Percentiles rank a stretch among this genome's conserved stretches.
Evolutionary conservation across 768 basidiomycete genomes (phyloP).

Genomic region (Lentinula guzmanii): DNA sequence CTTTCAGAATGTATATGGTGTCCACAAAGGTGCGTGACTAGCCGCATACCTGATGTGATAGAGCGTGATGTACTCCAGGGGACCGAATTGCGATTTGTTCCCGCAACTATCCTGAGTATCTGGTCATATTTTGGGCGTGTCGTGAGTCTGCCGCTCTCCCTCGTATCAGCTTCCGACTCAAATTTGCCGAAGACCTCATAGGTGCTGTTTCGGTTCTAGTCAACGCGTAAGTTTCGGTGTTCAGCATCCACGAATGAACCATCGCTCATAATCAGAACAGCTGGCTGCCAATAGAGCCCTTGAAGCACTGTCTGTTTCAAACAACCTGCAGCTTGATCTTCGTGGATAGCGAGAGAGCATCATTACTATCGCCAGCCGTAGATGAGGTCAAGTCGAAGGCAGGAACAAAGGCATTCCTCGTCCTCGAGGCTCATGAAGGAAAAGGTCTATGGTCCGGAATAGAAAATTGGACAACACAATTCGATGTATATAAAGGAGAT

Average conservation of each 20-base stretch:
- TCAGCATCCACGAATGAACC: background rate
- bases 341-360: slow-evolving; percentile 53
- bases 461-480: slow-evolving; percentile 30
- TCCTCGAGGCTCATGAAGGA: slow-evolving; percentile 27
- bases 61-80: slow-evolving; percentile 21
- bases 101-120: slow-evolving; percentile 56
- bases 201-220: slow-evolving; percentile 59
- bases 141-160: slow-evolving; percentile 27
- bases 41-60: background rate
- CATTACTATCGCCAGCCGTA: slow-evolving; percentile 30
- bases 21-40: slow-evolving; percentile 38
- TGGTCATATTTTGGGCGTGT: slow-evolving; percentile 57
- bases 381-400: slow-evolving; percentile 19
- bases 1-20: slow-evolving; percentile 38
- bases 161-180: slow-evolving; percentile 5
- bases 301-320: slow-evolving; percentile 50
- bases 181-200: slow-evolving; percentile 37
- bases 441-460: slow-evolving; percentile 36
- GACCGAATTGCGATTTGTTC: slow-evolving; percentile 59
- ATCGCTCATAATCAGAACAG: slow-evolving; percentile 20
- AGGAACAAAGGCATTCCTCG: slow-evolving; percentile 27
- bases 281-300: slow-evolving; percentile 48
- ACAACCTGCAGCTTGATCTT: slow-evolving; percentile 50
- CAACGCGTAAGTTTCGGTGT: slow-evolving; percentile 41
- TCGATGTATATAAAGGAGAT: slow-evolving; percentile 25